Base-by-base conservation (phyloP, 306 rosid species). In the Hippophae gyantsensis region DNA sequence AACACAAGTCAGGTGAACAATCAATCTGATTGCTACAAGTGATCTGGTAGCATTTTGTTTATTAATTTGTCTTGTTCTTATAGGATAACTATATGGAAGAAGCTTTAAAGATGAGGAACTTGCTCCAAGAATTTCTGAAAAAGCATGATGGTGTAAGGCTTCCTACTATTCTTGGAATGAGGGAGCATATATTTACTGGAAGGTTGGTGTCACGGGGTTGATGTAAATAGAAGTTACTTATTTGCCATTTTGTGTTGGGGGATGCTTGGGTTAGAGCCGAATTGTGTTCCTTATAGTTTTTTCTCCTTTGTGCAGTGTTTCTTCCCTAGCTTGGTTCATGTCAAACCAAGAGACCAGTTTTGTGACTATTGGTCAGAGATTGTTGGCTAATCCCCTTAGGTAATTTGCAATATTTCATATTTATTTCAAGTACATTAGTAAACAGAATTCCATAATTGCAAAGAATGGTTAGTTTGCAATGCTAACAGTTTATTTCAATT, bases 311-410 rank as follows among this genome's bases (percentile, higher is more conserved):
- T 81, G 68, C 86, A 92, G 98, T 87, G 98, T 92, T 78, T 92
- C 98, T 71, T 92, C 98, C 66, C 95, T 92, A 67, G 98, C 98
- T 53, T 92, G 98, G 98, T 92, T 92, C 89, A 92, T 92, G 98
- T 92, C 98, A 72, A 92, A 92, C 81, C 98, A 92, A 74, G 98
- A 92, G 76, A 92, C 95, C 48, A 87, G 98, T 85, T 92, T 92
- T 69, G 98, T 92, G 65, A 87, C 96, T 43, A 92, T 92, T 74
- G 98, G 98, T 61, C 98, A 92, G 80, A 83, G 98, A 80, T 72
- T 92, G 70, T 69, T 92, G 81, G 98, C 98, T 66, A 85, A 85
- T 74, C 98, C 98, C 46, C 79, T 92, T 69, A 92, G 52, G 98
- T 85, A 82, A 72, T 83, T 12, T 48, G 40, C 42, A 61, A 52